Base-by-base conservation (phyloP, 2,329 filamentous ascomycete genomes). In the Fusarium robinianum region DNA sequence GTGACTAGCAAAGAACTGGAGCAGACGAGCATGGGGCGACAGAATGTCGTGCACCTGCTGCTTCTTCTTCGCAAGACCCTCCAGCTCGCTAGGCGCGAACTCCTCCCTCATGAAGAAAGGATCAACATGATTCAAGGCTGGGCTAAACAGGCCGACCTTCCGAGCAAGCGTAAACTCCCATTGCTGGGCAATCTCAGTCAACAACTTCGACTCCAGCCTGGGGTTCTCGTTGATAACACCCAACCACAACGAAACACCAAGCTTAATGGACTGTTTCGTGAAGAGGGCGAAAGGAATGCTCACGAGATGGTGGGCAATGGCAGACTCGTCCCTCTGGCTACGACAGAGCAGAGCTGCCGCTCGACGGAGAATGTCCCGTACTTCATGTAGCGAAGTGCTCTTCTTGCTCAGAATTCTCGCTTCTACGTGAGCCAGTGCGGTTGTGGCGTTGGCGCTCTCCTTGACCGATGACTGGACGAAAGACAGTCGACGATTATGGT, bases 171-270 rank as follows among this genome's bases (percentile, higher is more conserved):
- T 94, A 44, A 79, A 76, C 67, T 97, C 92, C 89, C 92, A 99
- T 52, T 92, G 88, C 63, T 94, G 87, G 8, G 87, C 86, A 58
- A 97, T 88, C 64, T 95, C 90, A 38, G 84, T 84, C 21, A 99
- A 72, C 42, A 99, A 83, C 49, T 90, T 84, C 7, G 92, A 81
- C 67, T 96, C 90, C 68, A 96, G 85, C 42, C 81, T 80, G 3
- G 91, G 88, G 61, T 96, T 97, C 66, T 99, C 94, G 60, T 97
- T 94, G 62, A 97, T 95, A 10, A 97, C 88, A 17, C 94, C 94
- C 49, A 96, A 83, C 94, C 94, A 99, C 6, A 99, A 74, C 4
- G 94, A 96, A 23, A 96, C 87, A 5, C 94, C 95, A 36, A 97
- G 81, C 64, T 96, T 95, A 65, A 99, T 94, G 2, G 91, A 94